A percentile compares a stretch with the other conserved stretches of the same genome.
These are phyloP conservation scores for Aspergillaceae sp. DNA, from an alignment of 2,329 filamentous ascomycete species.

Conservation along the genomic window DNA sequence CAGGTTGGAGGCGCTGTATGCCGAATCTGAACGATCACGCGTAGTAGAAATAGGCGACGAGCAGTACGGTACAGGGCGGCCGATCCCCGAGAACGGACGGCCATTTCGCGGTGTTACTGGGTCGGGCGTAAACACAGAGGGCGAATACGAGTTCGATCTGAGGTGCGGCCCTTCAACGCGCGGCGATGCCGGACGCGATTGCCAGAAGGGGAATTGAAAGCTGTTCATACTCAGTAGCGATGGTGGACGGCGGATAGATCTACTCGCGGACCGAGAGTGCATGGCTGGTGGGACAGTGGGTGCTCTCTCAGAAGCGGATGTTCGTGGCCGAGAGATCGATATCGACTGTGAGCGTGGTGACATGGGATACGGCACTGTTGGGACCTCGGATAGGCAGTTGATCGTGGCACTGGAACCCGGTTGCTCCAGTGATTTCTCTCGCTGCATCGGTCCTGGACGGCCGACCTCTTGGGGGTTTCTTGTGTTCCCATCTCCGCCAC, in stretches of 20 bases:
- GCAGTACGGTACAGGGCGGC: conserved; percentile 13
- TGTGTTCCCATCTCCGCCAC: background rate
- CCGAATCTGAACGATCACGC: conserved; percentile 14
- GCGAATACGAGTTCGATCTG: conserved; percentile 11
- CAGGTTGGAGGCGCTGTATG: conserved; percentile 17
- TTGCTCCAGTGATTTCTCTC: background rate
- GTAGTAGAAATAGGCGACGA: conserved; percentile 10
- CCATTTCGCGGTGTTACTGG: conserved; percentile 7
- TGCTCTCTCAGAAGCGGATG: conserved; percentile 13
- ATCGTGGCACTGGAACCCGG: conserved; percentile 12
- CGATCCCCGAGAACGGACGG: conserved; percentile 12
- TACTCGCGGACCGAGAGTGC: conserved; percentile 11
- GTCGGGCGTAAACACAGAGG: conserved; percentile 12
- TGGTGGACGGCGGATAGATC: conserved; percentile 13
- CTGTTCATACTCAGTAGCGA: conserved; percentile 20
- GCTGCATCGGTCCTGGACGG: background rate
- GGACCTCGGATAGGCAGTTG: conserved; percentile 17
- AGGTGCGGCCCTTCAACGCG: conserved; percentile 8
- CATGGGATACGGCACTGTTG: conserved; percentile 8
- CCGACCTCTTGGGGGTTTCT: background rate
- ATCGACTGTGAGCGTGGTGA: conserved; percentile 14
- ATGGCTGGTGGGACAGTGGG: background rate
- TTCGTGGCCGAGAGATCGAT: conserved; percentile 16
- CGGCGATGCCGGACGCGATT: conserved; percentile 9
- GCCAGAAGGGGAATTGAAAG: conserved; percentile 11